These are phyloP conservation scores for Metschnikowia borealis DNA, from an alignment of 805 yeast species.

Conservation along the genomic window DNA sequence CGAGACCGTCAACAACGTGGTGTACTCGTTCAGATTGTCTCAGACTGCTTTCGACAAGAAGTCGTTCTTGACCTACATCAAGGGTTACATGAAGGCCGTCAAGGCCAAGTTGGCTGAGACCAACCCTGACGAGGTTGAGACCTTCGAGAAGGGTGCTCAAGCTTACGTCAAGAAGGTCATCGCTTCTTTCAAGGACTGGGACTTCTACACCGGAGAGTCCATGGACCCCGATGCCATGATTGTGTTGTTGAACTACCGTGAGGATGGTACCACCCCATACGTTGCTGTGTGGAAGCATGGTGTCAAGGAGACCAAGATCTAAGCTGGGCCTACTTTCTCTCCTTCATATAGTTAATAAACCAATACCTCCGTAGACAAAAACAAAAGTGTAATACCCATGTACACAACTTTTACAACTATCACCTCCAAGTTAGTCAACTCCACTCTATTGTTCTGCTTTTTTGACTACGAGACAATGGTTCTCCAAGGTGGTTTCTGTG, in stretches of 20 bases:
- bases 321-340: constrained; percentile 29
- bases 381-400: too few species aligned
- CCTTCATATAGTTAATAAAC: background rate
- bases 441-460: background rate
- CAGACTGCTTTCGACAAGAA: constrained; percentile 96
- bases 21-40: constrained; percentile 97
- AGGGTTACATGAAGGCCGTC: constrained; percentile 97
- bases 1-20: constrained; percentile 96
- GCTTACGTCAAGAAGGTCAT: constrained; percentile 94
- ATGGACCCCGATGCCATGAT: constrained; percentile 99
- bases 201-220: constrained; percentile 98
- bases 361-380: too few species aligned
- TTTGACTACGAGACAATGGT: constrained; percentile 48
- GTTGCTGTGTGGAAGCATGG: constrained; percentile 99
- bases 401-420: too few species aligned
- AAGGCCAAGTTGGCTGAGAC: constrained; percentile 87
- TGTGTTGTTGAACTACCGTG: constrained; percentile 98
- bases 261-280: constrained; percentile 97
- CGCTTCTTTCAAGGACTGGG: constrained; percentile 97
- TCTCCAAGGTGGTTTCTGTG: constrained; percentile 61
- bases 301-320: constrained; percentile 83
- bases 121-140: constrained; percentile 81
- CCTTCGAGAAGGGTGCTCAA: constrained; percentile 96
- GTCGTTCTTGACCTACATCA: constrained; percentile 93
- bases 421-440: too few species aligned